Conservation (phyloP, 768 basidiomycete species). For the Amanita pallidorosea region DNA sequence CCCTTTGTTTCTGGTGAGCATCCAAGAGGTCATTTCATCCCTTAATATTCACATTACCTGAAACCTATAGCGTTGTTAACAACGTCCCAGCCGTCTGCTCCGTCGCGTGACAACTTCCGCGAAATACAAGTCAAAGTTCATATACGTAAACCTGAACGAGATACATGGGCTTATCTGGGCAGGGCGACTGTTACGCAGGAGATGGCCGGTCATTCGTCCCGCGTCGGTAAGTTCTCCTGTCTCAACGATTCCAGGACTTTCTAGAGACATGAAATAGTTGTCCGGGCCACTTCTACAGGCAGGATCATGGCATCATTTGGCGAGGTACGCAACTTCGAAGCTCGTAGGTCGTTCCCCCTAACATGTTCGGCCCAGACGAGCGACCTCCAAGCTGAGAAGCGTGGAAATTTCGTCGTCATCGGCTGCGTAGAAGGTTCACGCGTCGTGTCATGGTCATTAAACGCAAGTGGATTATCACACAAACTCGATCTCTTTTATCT, state of each 20-base stretch:
- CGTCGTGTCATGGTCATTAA: constrained; percentile 80
- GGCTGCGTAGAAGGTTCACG: constrained; percentile 64
- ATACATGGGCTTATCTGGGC: constrained; percentile 76
- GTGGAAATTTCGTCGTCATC: constrained; percentile 81
- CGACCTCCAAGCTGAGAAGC: constrained; percentile 76
- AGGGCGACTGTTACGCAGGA: constrained; percentile 72
- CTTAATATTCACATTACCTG: neutral
- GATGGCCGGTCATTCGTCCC: constrained; percentile 62
- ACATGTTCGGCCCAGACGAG: constrained; percentile 28
- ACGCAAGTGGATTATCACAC: constrained; percentile 34
- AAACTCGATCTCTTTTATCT: constrained; percentile 7
- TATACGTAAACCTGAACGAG: constrained; percentile 66
- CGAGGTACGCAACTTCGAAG: constrained; percentile 38
- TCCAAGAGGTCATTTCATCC: neutral
- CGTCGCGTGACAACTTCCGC: constrained; percentile 48
- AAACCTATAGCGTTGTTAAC: neutral
- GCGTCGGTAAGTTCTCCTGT: constrained; percentile 50
- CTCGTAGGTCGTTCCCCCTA: neutral
- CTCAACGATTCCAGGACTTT: neutral
- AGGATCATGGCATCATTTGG: constrained; percentile 62
- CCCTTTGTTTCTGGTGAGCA: neutral
- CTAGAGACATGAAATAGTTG: constrained; percentile 26
- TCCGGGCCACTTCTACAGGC: constrained; percentile 51
- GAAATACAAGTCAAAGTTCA: constrained; percentile 83
- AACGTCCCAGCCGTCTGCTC: constrained; percentile 5